These are phyloP conservation scores for Ceratobasidium sp. DNA, from an alignment of 1,284 basidiomycete genomes.

Conservation along the genomic window DNA sequence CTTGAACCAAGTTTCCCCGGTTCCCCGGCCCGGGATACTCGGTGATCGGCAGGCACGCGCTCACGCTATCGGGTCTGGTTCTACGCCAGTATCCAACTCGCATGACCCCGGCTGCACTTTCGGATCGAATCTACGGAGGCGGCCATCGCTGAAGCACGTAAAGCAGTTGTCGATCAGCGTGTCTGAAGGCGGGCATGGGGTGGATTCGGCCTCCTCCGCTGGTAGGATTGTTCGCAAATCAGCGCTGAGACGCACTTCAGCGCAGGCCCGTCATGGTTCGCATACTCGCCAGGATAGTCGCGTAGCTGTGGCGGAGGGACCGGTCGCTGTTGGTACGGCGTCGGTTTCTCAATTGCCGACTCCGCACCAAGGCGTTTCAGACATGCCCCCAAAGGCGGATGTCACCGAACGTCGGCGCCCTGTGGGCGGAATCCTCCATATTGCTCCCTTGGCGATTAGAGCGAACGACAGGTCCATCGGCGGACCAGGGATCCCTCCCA, in stretches of 20 bases:
- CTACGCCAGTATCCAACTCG: neutral
- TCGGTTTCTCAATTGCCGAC: neutral
- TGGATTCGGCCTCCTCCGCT: neutral
- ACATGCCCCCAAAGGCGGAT: neutral
- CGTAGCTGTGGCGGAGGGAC: neutral
- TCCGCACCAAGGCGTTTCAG: slow-evolving; percentile 5
- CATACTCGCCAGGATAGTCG: neutral
- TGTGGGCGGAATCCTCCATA: neutral
- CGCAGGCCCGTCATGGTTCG: neutral
- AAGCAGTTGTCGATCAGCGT: slow-evolving; percentile 14
- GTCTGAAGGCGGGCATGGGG: slow-evolving; percentile 8
- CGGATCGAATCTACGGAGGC: neutral
- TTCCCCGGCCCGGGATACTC: slow-evolving; percentile 1
- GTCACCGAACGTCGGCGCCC: neutral
- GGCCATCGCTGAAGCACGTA: neutral
- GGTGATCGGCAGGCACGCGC: slow-evolving; percentile 12
- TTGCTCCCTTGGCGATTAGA: neutral
- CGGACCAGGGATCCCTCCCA: neutral
- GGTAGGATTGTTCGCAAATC: slow-evolving; percentile 17
- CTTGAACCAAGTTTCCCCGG: neutral
- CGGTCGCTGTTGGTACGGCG: neutral
- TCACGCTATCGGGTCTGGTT: slow-evolving; percentile 5
- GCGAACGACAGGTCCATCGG: neutral
- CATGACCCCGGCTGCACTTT: neutral
- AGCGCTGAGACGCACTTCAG: slow-evolving; percentile 9